These are phyloP conservation scores for Elsinoe arachidis DNA, from an alignment of 2,329 filamentous ascomycete genomes.

Conservation along the genomic window DNA sequence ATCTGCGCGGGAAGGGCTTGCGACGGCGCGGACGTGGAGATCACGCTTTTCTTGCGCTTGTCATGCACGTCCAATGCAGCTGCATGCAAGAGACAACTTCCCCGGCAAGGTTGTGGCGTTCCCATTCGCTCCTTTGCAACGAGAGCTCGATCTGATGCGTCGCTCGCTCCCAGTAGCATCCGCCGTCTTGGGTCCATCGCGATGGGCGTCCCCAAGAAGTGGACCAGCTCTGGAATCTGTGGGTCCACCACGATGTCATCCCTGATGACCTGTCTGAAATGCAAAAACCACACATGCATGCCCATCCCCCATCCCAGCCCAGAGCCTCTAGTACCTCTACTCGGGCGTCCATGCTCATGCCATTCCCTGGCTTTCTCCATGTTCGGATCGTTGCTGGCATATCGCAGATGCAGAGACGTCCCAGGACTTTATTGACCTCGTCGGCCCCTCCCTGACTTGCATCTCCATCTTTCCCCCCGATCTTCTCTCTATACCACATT, in stretches of 20 bases:
- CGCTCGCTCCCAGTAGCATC: not conserved
- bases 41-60: slow-evolving; percentile 1
- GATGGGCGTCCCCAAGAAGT: not conserved
- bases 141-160: not conserved
- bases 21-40: slow-evolving; percentile 11
- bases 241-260: slow-evolving; percentile 12
- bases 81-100: not conserved
- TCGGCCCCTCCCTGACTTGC: not conserved
- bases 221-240: not conserved
- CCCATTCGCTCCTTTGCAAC: not conserved
- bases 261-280: slow-evolving; percentile 11
- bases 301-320: not conserved
- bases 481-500: not conserved
- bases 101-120: slow-evolving; percentile 6
- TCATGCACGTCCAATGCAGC: not conserved
- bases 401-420: not conserved
- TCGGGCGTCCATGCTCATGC: slow-evolving; percentile 3
- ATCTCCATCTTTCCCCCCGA: not conserved
- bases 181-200: not conserved
- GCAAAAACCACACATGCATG: not conserved
- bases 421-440: slow-evolving; percentile 1
- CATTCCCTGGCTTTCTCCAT: not conserved
- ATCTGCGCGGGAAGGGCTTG: slow-evolving; percentile 9
- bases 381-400: not conserved
- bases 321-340: not conserved